Percentiles rank a stretch among this genome's conserved stretches.
Conservation (phyloP, 2,329 filamentous ascomycete species). For the Cladosporium cucumerinum region DNA sequence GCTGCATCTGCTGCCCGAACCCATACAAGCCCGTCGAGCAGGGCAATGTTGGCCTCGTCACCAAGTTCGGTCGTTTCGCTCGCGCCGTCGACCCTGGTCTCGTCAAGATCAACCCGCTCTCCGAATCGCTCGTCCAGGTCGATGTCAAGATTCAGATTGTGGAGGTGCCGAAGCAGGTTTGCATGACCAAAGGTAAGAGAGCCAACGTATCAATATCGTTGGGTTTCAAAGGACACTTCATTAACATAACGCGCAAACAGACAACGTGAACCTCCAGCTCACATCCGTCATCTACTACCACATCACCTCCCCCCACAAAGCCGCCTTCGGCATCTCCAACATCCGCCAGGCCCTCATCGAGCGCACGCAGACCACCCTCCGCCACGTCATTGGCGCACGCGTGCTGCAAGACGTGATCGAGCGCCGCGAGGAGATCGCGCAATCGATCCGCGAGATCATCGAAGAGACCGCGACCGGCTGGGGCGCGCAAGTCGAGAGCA, state of each 20-base stretch:
- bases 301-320: constrained; percentile 91
- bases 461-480: constrained; percentile 90
- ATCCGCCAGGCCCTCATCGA: constrained; percentile 94
- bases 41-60: constrained; percentile 92
- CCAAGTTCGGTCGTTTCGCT: constrained; percentile 92
- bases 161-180: constrained; percentile 91
- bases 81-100: constrained; percentile 94
- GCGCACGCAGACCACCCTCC: constrained; percentile 94
- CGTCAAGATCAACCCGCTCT: constrained; percentile 94
- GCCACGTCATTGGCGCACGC: constrained; percentile 92
- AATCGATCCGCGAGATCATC: constrained; percentile 94
- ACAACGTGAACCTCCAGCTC: constrained; percentile 91
- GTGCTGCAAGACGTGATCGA: constrained; percentile 98
- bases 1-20: constrained; percentile 89
- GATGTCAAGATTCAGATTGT: constrained; percentile 99
- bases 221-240: background rate
- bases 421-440: constrained; percentile 92
- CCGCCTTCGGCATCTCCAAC: constrained; percentile 93
- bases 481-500: constrained; percentile 95
- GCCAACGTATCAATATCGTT: background rate
- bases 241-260: constrained; percentile 35
- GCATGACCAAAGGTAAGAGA: constrained; percentile 81
- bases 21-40: constrained; percentile 86
- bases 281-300: constrained; percentile 99
- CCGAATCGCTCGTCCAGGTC: constrained; percentile 82